Evolutionary conservation across 75 land plant genomes (phyloP), one percentile per base, ranked within the genome.

Genomic region (Sequoiadendron giganteum): DNA sequence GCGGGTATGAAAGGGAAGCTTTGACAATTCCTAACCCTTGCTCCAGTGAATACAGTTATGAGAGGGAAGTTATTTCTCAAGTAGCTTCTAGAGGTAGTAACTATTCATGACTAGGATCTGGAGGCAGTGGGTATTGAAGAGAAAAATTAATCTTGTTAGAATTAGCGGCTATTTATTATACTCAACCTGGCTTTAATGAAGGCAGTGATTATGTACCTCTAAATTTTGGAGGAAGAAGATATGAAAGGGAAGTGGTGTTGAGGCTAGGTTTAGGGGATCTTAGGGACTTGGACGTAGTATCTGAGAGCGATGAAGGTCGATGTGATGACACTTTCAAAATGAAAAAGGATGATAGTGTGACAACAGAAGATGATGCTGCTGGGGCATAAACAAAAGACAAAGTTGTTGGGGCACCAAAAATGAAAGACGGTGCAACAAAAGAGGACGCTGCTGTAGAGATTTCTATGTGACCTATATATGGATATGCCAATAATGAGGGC

Each of bases 401-500:
- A 36, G 38, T 36, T 36, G 38, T 36, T 36, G 38, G 38, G 38
- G 38, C 38, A 36, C 38, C 38, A 36, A 36, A 36, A 36, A 36
- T 0, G 38, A 36, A 36, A 36, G 38, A 36, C 38, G 38, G 38
- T 36, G 38, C 38, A 0, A 0, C 0, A 36, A 0, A 36, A 0
- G 38, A 36, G 0, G 38, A 36, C 0, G 38, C 38, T 36, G 38
- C 38, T 36, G 38, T 0, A 36, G 38, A 36, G 38, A 36, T 36
- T 36, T 36, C 38, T 36, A 36, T 0, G 38, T 36, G 38, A 36
- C 38, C 38, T 36, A 0, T 36, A 3, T 95, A 92, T 90, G 93
- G 93, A 40, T 93, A 92, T 92, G 93, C 93, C 65, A 94, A 93
- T 28, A 87, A 88, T 43, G 93, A 90, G 58, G 94, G 93, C 0